These are phyloP conservation scores for Colletotrichum endophyticum DNA, from an alignment of 2,329 filamentous ascomycete species.

Conservation along the genomic window DNA sequence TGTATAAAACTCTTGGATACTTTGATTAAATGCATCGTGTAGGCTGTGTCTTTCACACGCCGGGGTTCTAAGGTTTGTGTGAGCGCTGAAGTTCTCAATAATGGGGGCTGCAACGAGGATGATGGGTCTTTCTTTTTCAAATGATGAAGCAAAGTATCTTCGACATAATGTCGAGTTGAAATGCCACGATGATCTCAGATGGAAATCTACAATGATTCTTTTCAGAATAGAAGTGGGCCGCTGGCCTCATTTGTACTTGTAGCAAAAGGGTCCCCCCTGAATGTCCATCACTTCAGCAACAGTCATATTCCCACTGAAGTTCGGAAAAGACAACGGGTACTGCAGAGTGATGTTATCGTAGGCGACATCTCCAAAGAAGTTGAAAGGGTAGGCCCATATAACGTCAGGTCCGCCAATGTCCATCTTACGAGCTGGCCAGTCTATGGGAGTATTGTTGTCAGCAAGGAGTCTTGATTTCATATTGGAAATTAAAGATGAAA, in stretches of 20 bases:
- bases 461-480: rapidly evolving
- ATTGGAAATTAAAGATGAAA: neutral
- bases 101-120: rapidly evolving
- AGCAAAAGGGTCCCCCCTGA: neutral
- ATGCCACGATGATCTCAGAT: too few species aligned
- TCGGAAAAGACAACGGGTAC: neutral
- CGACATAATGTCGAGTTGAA: too few species aligned
- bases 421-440: slow-evolving; percentile 29
- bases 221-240: neutral
- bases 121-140: too few species aligned
- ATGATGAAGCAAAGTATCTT: too few species aligned
- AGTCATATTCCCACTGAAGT: neutral
- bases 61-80: too few species aligned
- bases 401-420: slow-evolving; percentile 37
- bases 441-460: neutral
- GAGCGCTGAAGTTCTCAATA: too few species aligned
- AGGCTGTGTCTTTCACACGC: rapidly evolving
- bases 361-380: slow-evolving; percentile 32
- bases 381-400: slow-evolving; percentile 34
- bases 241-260: neutral
- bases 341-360: slow-evolving; percentile 38
- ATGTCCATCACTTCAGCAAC: neutral
- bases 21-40: too few species aligned
- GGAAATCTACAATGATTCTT: too few species aligned
- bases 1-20: neutral